Evolutionary conservation across 495 filamentous ascomycete genomes (phyloP).

Genomic region (Friedmanniomyces endolithicus): DNA sequence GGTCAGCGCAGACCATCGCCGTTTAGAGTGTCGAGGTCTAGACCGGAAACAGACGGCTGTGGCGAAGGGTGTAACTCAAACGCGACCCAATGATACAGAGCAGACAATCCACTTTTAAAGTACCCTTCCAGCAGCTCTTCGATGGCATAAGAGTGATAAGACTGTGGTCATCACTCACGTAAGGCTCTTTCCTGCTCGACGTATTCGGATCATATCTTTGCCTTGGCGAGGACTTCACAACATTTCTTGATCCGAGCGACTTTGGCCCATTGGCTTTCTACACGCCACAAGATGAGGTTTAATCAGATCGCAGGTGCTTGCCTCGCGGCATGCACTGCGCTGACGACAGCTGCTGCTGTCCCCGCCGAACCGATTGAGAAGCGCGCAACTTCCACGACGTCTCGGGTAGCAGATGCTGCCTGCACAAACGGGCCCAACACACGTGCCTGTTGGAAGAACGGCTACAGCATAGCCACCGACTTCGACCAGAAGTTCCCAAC

Average conservation of each 20-base stretch:
- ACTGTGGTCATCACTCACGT: too few species aligned
- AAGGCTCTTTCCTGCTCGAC: neutral
- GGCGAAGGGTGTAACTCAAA: neutral
- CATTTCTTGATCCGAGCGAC: neutral
- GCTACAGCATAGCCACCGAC: constrained; percentile 26
- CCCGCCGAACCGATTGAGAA: neutral
- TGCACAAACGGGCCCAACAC: constrained; percentile 16
- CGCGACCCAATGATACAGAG: neutral
- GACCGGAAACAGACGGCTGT: neutral
- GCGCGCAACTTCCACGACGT: neutral
- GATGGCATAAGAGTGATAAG: too few species aligned
- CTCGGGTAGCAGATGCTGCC: neutral
- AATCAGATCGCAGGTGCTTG: neutral
- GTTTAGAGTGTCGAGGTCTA: neutral
- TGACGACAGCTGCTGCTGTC: neutral
- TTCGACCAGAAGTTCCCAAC: constrained; percentile 19
- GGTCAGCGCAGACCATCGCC: neutral
- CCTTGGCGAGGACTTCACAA: neutral
- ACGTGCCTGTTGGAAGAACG: constrained; percentile 21
- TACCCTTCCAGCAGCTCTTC: neutral
- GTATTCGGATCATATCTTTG: neutral
- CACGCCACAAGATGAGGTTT: neutral
- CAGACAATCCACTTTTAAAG: neutral
- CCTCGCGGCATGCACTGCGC: neutral
- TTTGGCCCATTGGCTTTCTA: neutral